Evolutionary conservation across 495 filamentous ascomycete genomes (phyloP).

Genomic region (Hypomontagnella submonticulosa): DNA sequence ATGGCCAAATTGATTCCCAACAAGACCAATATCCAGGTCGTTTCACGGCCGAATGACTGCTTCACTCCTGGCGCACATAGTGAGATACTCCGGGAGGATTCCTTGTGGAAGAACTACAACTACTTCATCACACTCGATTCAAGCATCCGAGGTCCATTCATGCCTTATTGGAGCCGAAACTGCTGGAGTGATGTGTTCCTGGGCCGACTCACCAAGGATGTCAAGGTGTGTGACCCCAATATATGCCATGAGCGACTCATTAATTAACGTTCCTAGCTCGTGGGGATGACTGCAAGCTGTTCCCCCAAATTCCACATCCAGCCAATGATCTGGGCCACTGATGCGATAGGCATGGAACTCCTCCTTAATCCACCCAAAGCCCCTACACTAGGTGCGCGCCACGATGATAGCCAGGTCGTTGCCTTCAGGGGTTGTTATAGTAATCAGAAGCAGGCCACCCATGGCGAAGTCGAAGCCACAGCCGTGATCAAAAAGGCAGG

Average conservation of each 20-base stretch:
- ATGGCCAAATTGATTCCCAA: slow-evolving; percentile 38
- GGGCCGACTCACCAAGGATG: slow-evolving; percentile 40
- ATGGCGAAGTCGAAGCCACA: slow-evolving; percentile 45
- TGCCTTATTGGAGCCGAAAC: slow-evolving; percentile 42
- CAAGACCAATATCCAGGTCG: slow-evolving; percentile 43
- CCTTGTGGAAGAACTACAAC: slow-evolving; percentile 47
- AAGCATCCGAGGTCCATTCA: slow-evolving; percentile 50
- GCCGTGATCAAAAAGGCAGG: slow-evolving; percentile 41
- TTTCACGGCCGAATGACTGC: slow-evolving; percentile 43
- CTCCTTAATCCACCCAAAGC: slow-evolving; percentile 39
- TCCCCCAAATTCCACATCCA: slow-evolving; percentile 46
- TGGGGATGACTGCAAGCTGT: slow-evolving; percentile 50
- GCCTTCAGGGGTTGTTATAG: slow-evolving; percentile 40
- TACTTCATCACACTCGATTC: slow-evolving; percentile 51
- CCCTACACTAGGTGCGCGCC: slow-evolving; percentile 16
- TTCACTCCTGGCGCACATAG: slow-evolving; percentile 46
- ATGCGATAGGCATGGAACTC: slow-evolving; percentile 45
- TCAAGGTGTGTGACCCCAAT: slow-evolving; percentile 41
- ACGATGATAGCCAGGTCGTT: slow-evolving; percentile 15
- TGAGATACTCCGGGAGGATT: slow-evolving; percentile 43
- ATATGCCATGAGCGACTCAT: neutral
- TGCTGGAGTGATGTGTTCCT: slow-evolving; percentile 52
- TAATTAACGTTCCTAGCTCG: slow-evolving; percentile 34
- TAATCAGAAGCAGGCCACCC: slow-evolving; percentile 29
- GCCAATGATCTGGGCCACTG: slow-evolving; percentile 53